Conservation (phyloP, 108 stramenopile genomes). For the Cylindrotheca closterium region DNA sequence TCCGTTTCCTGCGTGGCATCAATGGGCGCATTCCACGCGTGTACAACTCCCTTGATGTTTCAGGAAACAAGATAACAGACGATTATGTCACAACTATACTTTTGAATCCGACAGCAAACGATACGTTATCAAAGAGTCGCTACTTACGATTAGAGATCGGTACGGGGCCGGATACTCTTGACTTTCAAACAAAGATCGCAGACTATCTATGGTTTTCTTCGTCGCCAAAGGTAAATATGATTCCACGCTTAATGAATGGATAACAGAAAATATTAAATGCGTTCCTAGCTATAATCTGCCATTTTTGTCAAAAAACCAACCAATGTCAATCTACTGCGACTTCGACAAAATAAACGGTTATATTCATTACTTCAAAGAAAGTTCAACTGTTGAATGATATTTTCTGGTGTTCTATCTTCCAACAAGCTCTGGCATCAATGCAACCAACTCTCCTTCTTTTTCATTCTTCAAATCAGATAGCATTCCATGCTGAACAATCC, state of each 20-base stretch:
- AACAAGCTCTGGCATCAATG: constrained; percentile 75
- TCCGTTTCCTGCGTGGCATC: constrained; percentile 68
- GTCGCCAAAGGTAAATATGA: constrained; percentile 83
- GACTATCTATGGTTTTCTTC: constrained; percentile 84
- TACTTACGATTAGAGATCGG: constrained; percentile 79
- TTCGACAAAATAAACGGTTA: too few relatives aligned
- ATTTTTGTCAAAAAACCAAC: too few relatives aligned
- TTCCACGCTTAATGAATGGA: constrained; percentile 82
- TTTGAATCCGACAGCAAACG: constrained; percentile 72
- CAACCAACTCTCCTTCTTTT: constrained; percentile 51
- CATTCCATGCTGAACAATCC: constrained; percentile 53
- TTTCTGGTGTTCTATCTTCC: too few relatives aligned
- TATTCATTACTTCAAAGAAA: too few relatives aligned
- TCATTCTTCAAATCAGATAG: constrained; percentile 37
- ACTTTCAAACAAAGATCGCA: constrained; percentile 78
- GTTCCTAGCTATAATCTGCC: too few relatives aligned
- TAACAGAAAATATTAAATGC: too few relatives aligned
- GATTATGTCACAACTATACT: constrained; percentile 82
- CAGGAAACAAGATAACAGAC: constrained; percentile 52
- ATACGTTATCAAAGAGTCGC: constrained; percentile 66
- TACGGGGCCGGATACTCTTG: constrained; percentile 68
- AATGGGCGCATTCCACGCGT: constrained; percentile 80
- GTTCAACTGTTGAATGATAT: too few relatives aligned
- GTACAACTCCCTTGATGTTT: constrained; percentile 28
- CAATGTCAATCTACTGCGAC: too few relatives aligned